Percentiles rank a stretch among this genome's conserved stretches.
phyloP scores from a whole-genome alignment of 345 rosid species.

The Salix dunnii region DNA sequence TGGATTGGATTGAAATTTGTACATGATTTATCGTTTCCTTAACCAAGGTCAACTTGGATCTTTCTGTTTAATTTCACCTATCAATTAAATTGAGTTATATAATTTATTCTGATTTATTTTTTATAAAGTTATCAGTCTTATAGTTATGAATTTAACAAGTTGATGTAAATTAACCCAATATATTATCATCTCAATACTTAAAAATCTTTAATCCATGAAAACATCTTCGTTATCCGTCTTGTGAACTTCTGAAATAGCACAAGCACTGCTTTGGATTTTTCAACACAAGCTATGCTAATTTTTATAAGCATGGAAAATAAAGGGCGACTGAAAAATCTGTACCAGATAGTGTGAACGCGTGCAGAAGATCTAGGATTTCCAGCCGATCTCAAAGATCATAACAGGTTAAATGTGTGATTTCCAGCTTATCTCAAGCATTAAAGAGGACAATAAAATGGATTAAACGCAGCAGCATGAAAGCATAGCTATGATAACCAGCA shows the following conservation, averaged over 20 bases:
- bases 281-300: not conserved
- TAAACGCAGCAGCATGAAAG: not conserved
- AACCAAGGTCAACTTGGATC: too few relatives aligned
- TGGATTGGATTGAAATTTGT: not conserved
- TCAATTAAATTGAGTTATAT: too few relatives aligned
- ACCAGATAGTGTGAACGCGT: not conserved
- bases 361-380: not conserved
- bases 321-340: not conserved
- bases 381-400: not conserved
- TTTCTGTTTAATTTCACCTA: too few relatives aligned
- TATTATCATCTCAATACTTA: too few relatives aligned
- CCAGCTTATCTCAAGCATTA: not conserved
- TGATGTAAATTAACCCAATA: too few relatives aligned
- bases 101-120: too few relatives aligned
- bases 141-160: too few relatives aligned
- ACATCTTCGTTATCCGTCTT: slow-evolving; percentile 72
- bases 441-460: not conserved
- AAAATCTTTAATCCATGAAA: slow-evolving; percentile 48
- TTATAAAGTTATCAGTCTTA: too few relatives aligned
- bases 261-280: not conserved
- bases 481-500: not conserved
- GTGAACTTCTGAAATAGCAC: slow-evolving; percentile 51
- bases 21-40: not conserved
- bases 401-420: not conserved
- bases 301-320: not conserved